Evolutionary conservation across 2,329 filamentous ascomycete genomes (phyloP), one percentile per base, ranked within the genome.

Genomic region (Xylaria sp.): DNA sequence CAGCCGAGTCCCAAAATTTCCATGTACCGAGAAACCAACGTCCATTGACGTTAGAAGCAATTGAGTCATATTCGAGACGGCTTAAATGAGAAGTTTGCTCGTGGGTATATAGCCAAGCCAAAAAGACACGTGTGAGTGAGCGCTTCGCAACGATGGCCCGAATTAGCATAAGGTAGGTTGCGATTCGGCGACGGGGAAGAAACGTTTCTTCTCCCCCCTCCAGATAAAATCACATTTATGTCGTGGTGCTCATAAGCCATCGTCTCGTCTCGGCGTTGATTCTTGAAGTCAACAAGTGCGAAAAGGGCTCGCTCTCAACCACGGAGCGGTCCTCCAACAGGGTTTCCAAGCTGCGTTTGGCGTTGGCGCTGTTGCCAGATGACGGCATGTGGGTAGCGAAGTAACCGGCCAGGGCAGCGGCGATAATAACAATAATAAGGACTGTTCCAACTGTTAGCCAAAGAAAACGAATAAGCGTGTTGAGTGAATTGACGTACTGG

Each of bases 351-450:
- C 61, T 64, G 23, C 69, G 66, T 49, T 70, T 70, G 8, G 60
- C 35, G 46, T 44, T 19, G 8, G 60, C 35, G 46, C 39, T 19
- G 35, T 42, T 8, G 39, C 16, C 16, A 44, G 9, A 11, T 30
- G 23, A 30, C 3, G 23, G 23, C 23, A 30, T 30, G 23, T 61
- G 60, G 44, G 67, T 59, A 13, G 56, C 39, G 30, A 72, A 67
- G 59, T 70, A 71, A 35, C 63, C 65, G 3, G 63, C 76, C 7
- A 85, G 78, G 52, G 79, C 72, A 55, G 82, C 76, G 48, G 79
- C 78, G 50, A 85, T 76, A 52, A 85, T 73, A 55, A 79, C 66
- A 50, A 85, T 74, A 54, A 85, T 82, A 53, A 74, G 72, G 50
- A 84, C 80, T 83, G 59, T n/a, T 19, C n/a, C 55, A 11, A 16